Percentiles rank a stretch among this genome's conserved stretches.
phyloP scores from a whole-genome alignment of 208 protist genomes.

The Herpetomonas samuelpessoai region DNA sequence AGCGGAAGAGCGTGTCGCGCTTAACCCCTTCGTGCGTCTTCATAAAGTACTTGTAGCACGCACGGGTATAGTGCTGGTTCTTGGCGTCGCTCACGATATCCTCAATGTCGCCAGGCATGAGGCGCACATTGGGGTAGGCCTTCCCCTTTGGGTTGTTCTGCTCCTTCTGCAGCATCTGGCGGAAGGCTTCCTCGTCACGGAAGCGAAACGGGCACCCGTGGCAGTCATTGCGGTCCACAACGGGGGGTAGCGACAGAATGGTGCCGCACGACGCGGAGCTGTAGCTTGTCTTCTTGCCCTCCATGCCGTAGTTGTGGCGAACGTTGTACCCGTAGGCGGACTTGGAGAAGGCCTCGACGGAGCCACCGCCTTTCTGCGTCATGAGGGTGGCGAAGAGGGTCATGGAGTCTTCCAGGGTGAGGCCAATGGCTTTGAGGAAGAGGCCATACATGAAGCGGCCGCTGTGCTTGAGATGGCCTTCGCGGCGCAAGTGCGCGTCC shows the following conservation, averaged over 20 bases:
- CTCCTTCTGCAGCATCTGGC: conserved; percentile 44
- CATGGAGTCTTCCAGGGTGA: conserved; percentile 81
- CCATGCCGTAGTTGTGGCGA: conserved; percentile 90
- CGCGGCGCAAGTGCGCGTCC: conserved; percentile 73
- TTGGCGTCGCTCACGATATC: conserved; percentile 87
- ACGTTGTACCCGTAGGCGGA: conserved; percentile 91
- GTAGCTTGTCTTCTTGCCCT: conserved; percentile 92
- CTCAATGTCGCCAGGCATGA: conserved; percentile 67
- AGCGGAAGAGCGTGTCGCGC: conserved; percentile 86
- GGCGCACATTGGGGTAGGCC: conserved; percentile 39
- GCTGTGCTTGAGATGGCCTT: conserved; percentile 89
- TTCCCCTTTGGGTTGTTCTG: conserved; percentile 54
- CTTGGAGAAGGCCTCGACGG: conserved; percentile 72
- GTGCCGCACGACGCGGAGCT: conserved; percentile 77
- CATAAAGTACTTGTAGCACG: conserved; percentile 92
- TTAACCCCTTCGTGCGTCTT: conserved; percentile 72
- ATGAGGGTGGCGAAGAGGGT: conserved; percentile 83
- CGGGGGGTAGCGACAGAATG: conserved; percentile 78
- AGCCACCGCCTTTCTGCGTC: conserved; percentile 77
- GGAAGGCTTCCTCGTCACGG: conserved; percentile 67
- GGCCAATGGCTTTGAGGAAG: conserved; percentile 90
- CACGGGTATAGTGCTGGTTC: conserved; percentile 85
- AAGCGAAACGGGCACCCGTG: conserved; percentile 92
- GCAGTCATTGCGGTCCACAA: conserved; percentile 78
- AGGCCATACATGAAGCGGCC: conserved; percentile 88